Conservation (phyloP, 176 grass and related monocot genomes). For the Guadua angustifolia region DNA sequence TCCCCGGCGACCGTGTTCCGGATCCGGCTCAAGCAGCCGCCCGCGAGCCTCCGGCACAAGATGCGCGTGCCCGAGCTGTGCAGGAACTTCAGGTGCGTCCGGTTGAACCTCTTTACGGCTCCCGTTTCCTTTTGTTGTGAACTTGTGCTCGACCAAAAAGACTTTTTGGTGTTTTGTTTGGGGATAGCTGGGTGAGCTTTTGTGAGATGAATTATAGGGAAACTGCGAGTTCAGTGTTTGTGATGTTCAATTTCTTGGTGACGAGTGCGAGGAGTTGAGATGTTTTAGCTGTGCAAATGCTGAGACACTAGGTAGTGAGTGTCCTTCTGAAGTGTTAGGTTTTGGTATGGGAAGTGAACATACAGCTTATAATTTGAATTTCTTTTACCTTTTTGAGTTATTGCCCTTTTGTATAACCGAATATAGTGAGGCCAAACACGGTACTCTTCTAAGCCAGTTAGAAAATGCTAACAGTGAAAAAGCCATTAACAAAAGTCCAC, state of each 20-base stretch:
- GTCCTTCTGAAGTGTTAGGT: background rate
- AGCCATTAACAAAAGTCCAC: background rate
- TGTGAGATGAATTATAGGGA: constrained; percentile 3
- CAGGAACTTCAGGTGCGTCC: constrained; percentile 86
- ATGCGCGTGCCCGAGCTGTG: constrained; percentile 94
- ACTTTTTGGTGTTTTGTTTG: background rate
- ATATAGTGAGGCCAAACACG: background rate
- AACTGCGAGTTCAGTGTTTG: background rate
- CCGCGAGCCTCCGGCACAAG: constrained; percentile 79
- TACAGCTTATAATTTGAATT: background rate
- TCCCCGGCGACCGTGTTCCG: constrained; percentile 84
- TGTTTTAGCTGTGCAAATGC: background rate
- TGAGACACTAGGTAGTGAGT: background rate
- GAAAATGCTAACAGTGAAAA: background rate
- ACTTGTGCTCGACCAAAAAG: background rate
- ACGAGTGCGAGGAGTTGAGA: background rate
- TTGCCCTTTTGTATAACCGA: background rate
- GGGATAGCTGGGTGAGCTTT: background rate
- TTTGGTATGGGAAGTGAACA: background rate
- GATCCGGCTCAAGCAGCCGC: constrained; percentile 89
- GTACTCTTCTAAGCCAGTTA: background rate
- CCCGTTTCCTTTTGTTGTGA: background rate
- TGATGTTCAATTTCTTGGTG: background rate
- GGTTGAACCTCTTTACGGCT: background rate
- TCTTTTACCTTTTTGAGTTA: background rate